phyloP scores from a whole-genome alignment of 257 asterid genomes.

The Solanum megistacrolobum region DNA sequence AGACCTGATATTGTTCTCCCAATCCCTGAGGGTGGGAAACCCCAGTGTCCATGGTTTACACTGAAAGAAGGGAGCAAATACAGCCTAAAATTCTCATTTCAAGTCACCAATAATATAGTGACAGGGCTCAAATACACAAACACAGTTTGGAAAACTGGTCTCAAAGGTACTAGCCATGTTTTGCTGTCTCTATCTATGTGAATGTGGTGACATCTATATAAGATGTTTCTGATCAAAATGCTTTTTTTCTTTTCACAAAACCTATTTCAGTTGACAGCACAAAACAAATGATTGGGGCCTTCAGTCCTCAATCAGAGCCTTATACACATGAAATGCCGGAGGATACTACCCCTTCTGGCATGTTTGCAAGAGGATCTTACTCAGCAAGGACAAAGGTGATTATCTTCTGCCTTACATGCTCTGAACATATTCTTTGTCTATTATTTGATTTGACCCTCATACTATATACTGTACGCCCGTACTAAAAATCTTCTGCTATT shows the following conservation, averaged over 20 bases:
- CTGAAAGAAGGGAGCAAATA: constrained; percentile 76
- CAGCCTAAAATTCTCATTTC: constrained; percentile 45
- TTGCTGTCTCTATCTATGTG: background rate
- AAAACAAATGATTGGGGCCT: constrained; percentile 41
- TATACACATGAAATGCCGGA: constrained; percentile 40
- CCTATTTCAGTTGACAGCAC: constrained; percentile 29
- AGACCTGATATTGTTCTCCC: constrained; percentile 59
- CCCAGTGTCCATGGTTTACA: constrained; percentile 58
- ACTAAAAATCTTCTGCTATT: background rate
- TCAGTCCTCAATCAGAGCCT: constrained; percentile 38
- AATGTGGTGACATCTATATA: background rate
- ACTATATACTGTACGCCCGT: background rate
- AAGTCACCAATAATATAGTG: constrained; percentile 65
- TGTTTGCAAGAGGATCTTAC: constrained; percentile 40
- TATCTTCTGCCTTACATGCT: background rate
- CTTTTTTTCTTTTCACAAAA: background rate
- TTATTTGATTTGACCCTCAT: background rate
- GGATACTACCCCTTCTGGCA: constrained; percentile 44
- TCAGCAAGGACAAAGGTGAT: constrained; percentile 37
- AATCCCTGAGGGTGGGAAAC: constrained; percentile 57
- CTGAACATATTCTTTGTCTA: background rate
- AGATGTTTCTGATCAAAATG: background rate
- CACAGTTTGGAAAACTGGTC: constrained; percentile 75
- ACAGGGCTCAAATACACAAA: constrained; percentile 72
- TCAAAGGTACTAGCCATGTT: constrained; percentile 39